Evolutionary conservation across 768 basidiomycete genomes (phyloP), one percentile per base, ranked within the genome.

Genomic region (Tylopilus balloui): DNA sequence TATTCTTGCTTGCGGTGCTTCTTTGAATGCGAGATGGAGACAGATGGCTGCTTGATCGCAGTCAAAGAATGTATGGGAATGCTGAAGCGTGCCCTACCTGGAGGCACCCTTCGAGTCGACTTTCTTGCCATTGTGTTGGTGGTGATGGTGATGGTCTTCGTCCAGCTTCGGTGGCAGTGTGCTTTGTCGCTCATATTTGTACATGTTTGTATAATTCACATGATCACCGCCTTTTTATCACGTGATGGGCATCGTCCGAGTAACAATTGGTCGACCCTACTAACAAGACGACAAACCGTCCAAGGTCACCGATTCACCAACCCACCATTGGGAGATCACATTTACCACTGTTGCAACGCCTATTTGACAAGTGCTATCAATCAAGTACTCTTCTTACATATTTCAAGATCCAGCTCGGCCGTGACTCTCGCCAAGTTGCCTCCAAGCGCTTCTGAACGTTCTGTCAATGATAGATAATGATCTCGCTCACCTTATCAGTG

Each of bases 11-110:
- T 55, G 42, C 49, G 65, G 29, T 55, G 60, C 12, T 49, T 52
- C 47, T 55, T 65, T 29, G 55, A 60, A 24, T 28, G 41, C 0
- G 54, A 42, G 19, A 41, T 40, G 13, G 53, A 38, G 17, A 51
- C 23, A 11, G 52, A 42, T 29, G 63, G 42, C 58, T 67, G 63
- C 58, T 58, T 65, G 21, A 56, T 56, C 13, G 54, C 52, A 58
- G 58, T 48, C 51, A 60, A 53, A 60, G 56, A 15, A 45, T 52
- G 50, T 21, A 52, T 42, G 9, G 53, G 58, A 51, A 56, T 56
- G 36, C 46, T 67, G 25, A 53, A 63, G 53, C 60, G 63, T 48
- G 52, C 53, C 58, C 64, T 59, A 60, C 61, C 66, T 56, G 41
- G 45, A 21, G 63, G 55, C 43, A 65, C 49, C 52, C 37, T 63